phyloP scores from a whole-genome alignment of 2,329 filamentous ascomycete genomes.

The Aspergillus sp. region DNA sequence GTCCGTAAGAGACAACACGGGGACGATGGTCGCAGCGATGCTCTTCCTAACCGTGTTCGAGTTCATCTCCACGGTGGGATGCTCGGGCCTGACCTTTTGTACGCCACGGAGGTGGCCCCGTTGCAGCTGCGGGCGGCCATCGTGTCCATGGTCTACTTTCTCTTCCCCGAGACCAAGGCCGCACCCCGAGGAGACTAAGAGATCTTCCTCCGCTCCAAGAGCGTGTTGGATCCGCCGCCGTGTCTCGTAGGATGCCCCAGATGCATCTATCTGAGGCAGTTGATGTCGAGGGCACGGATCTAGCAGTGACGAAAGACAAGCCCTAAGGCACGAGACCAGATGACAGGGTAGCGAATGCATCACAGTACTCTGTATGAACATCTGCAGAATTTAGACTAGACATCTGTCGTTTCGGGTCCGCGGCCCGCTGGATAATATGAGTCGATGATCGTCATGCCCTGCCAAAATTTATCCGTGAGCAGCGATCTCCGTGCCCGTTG shows the following conservation, averaged over 20 bases:
- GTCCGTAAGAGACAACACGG: slow-evolving; percentile 42
- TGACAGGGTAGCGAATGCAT: not conserved
- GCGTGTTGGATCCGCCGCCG: slow-evolving; percentile 24
- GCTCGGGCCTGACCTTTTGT: slow-evolving; percentile 61
- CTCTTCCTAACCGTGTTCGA: slow-evolving; percentile 62
- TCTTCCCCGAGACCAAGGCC: slow-evolving; percentile 41
- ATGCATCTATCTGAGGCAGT: slow-evolving; percentile 16
- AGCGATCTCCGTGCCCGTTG: not conserved
- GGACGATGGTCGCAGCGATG: slow-evolving; percentile 52
- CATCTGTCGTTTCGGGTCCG: not conserved
- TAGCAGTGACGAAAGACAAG: slow-evolving; percentile 3
- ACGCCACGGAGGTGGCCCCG: slow-evolving; percentile 58
- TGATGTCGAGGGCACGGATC: slow-evolving; percentile 3
- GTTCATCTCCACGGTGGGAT: slow-evolving; percentile 60
- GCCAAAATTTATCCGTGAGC: not conserved
- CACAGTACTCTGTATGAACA: not conserved
- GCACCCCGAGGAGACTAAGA: slow-evolving; percentile 40
- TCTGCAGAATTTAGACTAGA: no score
- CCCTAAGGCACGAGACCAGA: not conserved
- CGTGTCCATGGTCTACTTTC: slow-evolving; percentile 36
- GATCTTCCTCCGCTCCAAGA: slow-evolving; percentile 35
- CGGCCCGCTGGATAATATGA: not conserved
- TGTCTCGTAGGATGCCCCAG: slow-evolving; percentile 19
- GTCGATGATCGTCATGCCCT: not conserved
- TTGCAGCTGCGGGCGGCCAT: slow-evolving; percentile 40